Percentiles rank a stretch among this genome's conserved stretches.
These are phyloP conservation scores for Auxenochlorella protothecoides DNA, from an alignment of 139 green algal species.

Conservation along the genomic window DNA sequence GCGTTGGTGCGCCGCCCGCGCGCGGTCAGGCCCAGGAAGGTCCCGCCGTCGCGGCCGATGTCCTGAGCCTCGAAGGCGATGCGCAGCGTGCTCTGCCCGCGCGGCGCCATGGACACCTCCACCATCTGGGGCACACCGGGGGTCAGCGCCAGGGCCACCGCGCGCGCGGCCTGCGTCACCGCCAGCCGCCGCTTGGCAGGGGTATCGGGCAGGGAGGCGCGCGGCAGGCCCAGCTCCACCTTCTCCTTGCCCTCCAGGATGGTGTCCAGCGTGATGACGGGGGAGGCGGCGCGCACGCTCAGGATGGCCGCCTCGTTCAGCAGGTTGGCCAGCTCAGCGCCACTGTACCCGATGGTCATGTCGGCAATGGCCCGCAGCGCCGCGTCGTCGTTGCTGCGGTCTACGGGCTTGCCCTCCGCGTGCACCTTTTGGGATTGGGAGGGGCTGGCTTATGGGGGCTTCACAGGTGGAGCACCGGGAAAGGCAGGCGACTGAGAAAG, in stretches of 20 bases:
- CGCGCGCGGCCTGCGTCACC: constrained; percentile 28
- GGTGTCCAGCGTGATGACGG: constrained; percentile 28
- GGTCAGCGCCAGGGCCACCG: constrained; percentile 41
- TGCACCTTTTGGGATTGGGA: constrained; percentile 32
- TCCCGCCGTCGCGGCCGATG: background rate
- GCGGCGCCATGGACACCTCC: constrained; percentile 34
- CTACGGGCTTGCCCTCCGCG: constrained; percentile 44
- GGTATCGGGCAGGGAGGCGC: constrained; percentile 22
- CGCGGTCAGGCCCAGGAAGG: background rate
- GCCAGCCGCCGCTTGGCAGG: constrained; percentile 20
- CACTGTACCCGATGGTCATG: constrained; percentile 47
- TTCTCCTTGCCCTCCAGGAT: constrained; percentile 46
- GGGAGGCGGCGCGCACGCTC: constrained; percentile 18
- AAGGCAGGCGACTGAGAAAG: too few relatives aligned
- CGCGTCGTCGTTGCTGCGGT: constrained; percentile 25
- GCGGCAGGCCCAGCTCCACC: constrained; percentile 35
- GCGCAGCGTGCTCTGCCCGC: constrained; percentile 28
- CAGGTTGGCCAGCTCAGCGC: constrained; percentile 64
- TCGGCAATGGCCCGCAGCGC: constrained; percentile 25
- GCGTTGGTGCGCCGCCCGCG: constrained; percentile 10
- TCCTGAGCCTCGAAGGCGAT: constrained; percentile 36
- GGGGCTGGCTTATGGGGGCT: background rate
- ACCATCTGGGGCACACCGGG: constrained; percentile 43
- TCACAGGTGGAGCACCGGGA: too few relatives aligned
- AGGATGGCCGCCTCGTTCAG: constrained; percentile 70